Base-by-base conservation (phyloP, 495 filamentous ascomycete species). In the Aeminium ludgeri region DNA sequence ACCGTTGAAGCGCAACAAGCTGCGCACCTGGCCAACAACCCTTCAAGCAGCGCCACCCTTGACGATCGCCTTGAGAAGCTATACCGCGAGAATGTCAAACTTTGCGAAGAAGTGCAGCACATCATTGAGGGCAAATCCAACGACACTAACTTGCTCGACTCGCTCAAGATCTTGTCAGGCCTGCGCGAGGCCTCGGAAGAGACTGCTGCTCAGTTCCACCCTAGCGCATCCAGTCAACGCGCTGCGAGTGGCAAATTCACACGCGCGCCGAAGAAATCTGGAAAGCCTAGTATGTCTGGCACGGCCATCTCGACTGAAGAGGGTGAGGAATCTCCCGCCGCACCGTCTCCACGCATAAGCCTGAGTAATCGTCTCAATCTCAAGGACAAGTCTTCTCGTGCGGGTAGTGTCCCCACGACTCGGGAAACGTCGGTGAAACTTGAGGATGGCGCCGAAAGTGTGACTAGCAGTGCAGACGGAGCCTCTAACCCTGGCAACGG, bases 41-140 rank as follows among this genome's bases (percentile, higher is more conserved):
- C 51, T 23, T 28, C 41, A 6, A 40, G 50, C 20, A 50, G 58
- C 10, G 28, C 57, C 2, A 30, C 41, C 29, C 50, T 61, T 11
- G 52, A 64, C 13, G 54, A 62, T 20, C 51, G 70, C 34, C 61
- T 82, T 17, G 69, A 74, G 47, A 56, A 53, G 37, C 61, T 73
- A 37, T 73, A 75, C 50, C 68, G 78, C 20, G 74, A 78, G 46
- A 71, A 73, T 42, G 59, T 77, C 50, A 71, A 70, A 41, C 63
- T 78, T 17, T 68, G 66, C 32, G 76, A 82, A 44, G 70, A 79
- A 32, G 68, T 76, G 43, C 63, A 68, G 43, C 62, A 66, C 5
- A 69, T 76, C 33, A 60, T 76, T 28, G 65, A 64, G 45, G 69
- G 73, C 38, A 67, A 74, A 46, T 65, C 66, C 34, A 52, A 61